phyloP scores from a whole-genome alignment of 2,329 filamentous ascomycete genomes.

The Beauveria caledonica region DNA sequence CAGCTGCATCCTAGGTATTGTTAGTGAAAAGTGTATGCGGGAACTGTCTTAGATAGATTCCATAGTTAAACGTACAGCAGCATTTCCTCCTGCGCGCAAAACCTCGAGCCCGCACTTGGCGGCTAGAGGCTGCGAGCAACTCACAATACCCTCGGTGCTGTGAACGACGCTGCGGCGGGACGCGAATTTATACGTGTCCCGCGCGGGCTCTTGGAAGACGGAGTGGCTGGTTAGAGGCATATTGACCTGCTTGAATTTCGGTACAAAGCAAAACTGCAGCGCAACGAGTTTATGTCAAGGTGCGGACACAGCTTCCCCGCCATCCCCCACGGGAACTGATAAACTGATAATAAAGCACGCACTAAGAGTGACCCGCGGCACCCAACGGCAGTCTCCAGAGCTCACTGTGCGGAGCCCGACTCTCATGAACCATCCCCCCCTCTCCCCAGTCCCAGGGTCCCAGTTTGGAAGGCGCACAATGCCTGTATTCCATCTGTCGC shows the following conservation, averaged over 20 bases:
- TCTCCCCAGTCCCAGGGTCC: neutral
- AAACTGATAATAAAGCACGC: neutral
- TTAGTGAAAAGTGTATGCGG: neutral
- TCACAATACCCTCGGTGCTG: conserved; percentile 84
- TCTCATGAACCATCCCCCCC: neutral
- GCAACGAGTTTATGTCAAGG: neutral
- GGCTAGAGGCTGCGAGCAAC: conserved; percentile 83
- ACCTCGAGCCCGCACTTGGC: conserved; percentile 80
- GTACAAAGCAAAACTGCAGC: too few relatives aligned
- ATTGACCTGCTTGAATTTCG: neutral
- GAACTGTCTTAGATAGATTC: neutral
- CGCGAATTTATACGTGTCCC: conserved; percentile 55
- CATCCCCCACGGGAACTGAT: neutral
- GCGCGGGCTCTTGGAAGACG: conserved; percentile 37
- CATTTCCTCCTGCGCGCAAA: conserved; percentile 83
- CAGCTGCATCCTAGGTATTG: conserved; percentile 70
- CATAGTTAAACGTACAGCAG: conserved; percentile 63
- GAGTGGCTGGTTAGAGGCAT: conserved; percentile 43
- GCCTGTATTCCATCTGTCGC: too few relatives aligned
- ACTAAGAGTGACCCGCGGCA: neutral
- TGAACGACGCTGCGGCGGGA: conserved; percentile 88
- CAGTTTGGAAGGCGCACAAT: neutral
- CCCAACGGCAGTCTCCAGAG: neutral
- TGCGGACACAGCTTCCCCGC: neutral
- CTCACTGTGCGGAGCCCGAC: neutral